These are phyloP conservation scores for Colletotrichum zoysiae DNA, from an alignment of 2,329 filamentous ascomycete species.

Conservation along the genomic window DNA sequence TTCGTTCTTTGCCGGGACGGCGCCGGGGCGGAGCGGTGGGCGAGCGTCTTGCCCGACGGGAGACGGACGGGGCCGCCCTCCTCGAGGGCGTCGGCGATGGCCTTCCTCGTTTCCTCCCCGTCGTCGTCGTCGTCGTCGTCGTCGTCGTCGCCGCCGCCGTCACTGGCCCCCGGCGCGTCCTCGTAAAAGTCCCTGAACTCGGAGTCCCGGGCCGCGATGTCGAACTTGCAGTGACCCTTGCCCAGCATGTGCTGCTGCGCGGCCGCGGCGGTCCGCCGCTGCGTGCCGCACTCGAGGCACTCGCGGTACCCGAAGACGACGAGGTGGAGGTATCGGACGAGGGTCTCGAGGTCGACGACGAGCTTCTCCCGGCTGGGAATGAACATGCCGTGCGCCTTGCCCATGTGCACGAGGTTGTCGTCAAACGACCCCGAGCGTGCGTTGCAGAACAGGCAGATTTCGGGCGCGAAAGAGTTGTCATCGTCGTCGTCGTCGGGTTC, in stretches of 20 bases:
- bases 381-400: conserved; percentile 59
- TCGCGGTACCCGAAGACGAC: conserved; percentile 62
- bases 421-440: conserved; percentile 48
- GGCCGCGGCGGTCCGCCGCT: conserved; percentile 56
- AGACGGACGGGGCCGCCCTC: conserved; percentile 50
- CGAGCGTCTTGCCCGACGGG: conserved; percentile 53
- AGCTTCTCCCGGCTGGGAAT: conserved; percentile 56
- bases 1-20: conserved; percentile 2
- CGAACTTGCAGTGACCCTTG: conserved; percentile 62
- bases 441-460: conserved; percentile 60
- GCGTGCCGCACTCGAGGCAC: conserved; percentile 63
- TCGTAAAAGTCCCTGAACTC: conserved; percentile 59
- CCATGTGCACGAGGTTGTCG: conserved; percentile 62
- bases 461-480: conserved; percentile 44
- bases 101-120: neutral
- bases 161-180: conserved; percentile 32
- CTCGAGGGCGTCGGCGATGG: conserved; percentile 21
- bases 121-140: neutral
- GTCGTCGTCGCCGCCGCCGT: neutral
- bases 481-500: neutral
- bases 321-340: conserved; percentile 62
- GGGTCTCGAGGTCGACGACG: conserved; percentile 59
- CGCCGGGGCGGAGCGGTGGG: conserved; percentile 44
- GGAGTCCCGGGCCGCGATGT: conserved; percentile 50
- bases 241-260: conserved; percentile 65